Percentiles rank a stretch among this genome's conserved stretches.
Evolutionary conservation across 768 basidiomycete genomes (phyloP).

Genomic region (Chiua virens): DNA sequence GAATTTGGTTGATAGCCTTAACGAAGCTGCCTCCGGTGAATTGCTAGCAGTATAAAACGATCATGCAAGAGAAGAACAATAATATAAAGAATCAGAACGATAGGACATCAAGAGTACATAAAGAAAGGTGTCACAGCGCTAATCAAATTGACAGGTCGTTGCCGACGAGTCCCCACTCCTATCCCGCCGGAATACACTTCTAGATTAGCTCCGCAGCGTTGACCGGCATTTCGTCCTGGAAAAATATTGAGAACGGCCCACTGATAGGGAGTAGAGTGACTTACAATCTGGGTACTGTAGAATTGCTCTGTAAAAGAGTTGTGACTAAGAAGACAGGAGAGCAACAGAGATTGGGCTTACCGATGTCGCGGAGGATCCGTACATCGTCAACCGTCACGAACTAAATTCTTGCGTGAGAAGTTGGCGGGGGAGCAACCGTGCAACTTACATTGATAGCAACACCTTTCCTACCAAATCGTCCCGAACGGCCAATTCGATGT

Average conservation of each 20-base stretch:
- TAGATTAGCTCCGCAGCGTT: conserved; percentile 97
- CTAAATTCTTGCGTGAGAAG: conserved; percentile 39
- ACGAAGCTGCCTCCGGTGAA: background rate
- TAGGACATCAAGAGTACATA: conserved; percentile 19
- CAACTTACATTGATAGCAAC: conserved; percentile 93
- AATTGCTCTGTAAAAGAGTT: conserved; percentile 72
- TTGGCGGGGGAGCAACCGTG: conserved; percentile 3
- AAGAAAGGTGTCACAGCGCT: conserved; percentile 7
- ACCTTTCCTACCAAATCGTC: conserved; percentile 98
- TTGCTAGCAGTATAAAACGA: background rate
- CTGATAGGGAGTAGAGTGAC: conserved; percentile 20
- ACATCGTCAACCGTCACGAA: conserved; percentile 96
- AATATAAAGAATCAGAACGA: conserved; percentile 5
- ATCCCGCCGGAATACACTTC: conserved; percentile 17
- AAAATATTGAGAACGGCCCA: conserved; percentile 21
- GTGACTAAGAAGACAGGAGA: conserved; percentile 10
- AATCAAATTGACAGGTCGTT: background rate
- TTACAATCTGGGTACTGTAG: conserved; percentile 92
- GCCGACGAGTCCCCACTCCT: background rate
- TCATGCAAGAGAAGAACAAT: conserved; percentile 5
- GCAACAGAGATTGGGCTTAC: conserved; percentile 42
- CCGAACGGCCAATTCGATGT: conserved; percentile 98
- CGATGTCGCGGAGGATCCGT: conserved; percentile 95
- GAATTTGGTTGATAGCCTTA: background rate
- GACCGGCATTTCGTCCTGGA: conserved; percentile 96